phyloP scores from a whole-genome alignment of 176 grass and related monocot genomes.

The Paspalum notatum region DNA sequence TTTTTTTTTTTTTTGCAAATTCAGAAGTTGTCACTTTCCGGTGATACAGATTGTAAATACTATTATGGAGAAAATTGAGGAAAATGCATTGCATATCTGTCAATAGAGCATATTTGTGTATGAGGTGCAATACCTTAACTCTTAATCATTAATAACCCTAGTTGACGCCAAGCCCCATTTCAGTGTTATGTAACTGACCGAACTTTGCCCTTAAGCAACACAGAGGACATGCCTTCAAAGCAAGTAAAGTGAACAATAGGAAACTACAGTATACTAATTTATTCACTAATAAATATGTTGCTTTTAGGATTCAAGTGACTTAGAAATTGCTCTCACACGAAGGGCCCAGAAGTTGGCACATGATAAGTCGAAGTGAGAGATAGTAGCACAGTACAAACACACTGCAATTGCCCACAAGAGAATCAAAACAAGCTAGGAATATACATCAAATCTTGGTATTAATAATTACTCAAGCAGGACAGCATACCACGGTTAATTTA shows the following conservation, averaged over 20 bases:
- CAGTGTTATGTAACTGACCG: slow-evolving; percentile 18
- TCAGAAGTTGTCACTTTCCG: not conserved
- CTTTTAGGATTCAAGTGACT: not conserved
- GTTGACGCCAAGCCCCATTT: slow-evolving; percentile 26
- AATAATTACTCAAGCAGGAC: slow-evolving; percentile 1
- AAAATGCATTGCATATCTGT: not conserved
- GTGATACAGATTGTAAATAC: slow-evolving; percentile 5
- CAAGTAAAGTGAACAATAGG: slow-evolving; percentile 4
- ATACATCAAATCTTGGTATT: not conserved
- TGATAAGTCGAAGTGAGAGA: slow-evolving; percentile 17
- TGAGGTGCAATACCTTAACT: not conserved
- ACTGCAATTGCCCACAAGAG: not conserved
- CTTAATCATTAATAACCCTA: not conserved
- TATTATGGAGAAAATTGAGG: slow-evolving; percentile 14
- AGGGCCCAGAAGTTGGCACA: not conserved
- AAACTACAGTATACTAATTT: slow-evolving; percentile 20
- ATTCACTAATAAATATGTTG: not conserved
- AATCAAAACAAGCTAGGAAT: not conserved
- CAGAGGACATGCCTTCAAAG: not conserved
- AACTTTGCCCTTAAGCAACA: not conserved
- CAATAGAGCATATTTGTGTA: slow-evolving; percentile 8
- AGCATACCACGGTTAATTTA: slow-evolving; percentile 38
- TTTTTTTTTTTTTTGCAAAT: not conserved
- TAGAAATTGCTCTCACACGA: slow-evolving; percentile 10
- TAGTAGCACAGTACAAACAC: not conserved